phyloP scores from a whole-genome alignment of 371 early-diverging fungal genomes.

The Mucor circinelloides region DNA sequence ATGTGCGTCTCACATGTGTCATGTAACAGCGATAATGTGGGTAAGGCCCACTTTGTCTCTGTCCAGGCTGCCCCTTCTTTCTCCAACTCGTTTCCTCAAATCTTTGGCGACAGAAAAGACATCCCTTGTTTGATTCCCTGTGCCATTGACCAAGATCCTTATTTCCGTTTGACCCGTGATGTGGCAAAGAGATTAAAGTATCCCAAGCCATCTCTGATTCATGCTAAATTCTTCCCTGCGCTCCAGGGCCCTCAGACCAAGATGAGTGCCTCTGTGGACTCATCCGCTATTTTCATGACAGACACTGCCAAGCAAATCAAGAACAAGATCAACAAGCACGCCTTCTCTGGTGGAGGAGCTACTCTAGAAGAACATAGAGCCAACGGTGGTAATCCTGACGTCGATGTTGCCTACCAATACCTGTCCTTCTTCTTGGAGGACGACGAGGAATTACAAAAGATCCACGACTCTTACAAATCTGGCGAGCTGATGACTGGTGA shows the following conservation, averaged over 20 bases:
- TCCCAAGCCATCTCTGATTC: conserved; percentile 96
- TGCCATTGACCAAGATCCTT: conserved; percentile 99
- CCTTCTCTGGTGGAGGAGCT: conserved; percentile 97
- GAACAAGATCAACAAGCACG: conserved; percentile 95
- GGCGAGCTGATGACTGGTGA: conserved; percentile 94
- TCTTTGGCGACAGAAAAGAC: conserved; percentile 90
- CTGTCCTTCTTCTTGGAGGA: conserved; percentile 97
- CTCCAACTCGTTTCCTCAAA: conserved; percentile 93
- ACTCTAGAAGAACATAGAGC: conserved; percentile 91
- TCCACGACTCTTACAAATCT: conserved; percentile 78
- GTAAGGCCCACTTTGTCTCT: conserved; percentile 90
- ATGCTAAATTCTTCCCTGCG: conserved; percentile 98
- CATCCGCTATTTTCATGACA: conserved; percentile 94
- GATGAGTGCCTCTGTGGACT: conserved; percentile 96
- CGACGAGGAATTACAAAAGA: conserved; percentile 86
- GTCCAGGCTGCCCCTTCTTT: conserved; percentile 96
- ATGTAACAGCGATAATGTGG: conserved; percentile 76
- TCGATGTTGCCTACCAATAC: conserved; percentile 98
- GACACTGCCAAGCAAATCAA: conserved; percentile 96
- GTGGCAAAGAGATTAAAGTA: conserved; percentile 94
- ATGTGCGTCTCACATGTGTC: not conserved
- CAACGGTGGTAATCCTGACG: conserved; percentile 96
- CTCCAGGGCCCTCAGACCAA: conserved; percentile 97
- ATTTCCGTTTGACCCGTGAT: conserved; percentile 99
- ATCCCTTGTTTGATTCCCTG: conserved; percentile 98